phyloP scores from a whole-genome alignment of 129 eudicot species.

The Sambucus nigra region DNA sequence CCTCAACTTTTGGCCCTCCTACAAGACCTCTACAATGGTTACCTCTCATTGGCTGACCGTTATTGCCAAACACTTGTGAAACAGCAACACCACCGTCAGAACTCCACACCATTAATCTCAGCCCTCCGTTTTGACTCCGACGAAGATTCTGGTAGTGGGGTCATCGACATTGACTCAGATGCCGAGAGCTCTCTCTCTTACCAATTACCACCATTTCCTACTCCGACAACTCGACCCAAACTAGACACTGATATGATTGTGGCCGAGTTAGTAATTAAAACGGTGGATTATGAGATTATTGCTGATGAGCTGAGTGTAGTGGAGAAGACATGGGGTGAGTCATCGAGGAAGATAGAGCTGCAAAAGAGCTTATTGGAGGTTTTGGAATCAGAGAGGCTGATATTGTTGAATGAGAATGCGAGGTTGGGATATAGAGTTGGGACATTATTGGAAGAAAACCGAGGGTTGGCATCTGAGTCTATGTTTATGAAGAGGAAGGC shows the following conservation, averaged over 20 bases:
- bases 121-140: not conserved
- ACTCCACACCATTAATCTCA: constrained; percentile 10
- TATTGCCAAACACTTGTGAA: constrained; percentile 52
- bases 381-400: constrained; percentile 73
- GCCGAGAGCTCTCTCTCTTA: constrained; percentile 44
- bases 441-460: constrained; percentile 41
- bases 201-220: constrained; percentile 17
- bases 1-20: constrained; percentile 61
- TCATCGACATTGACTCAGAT: constrained; percentile 13
- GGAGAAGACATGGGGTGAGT: constrained; percentile 31
- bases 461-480: constrained; percentile 47
- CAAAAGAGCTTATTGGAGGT: constrained; percentile 71
- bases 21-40: constrained; percentile 63
- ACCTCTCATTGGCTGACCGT: constrained; percentile 66
- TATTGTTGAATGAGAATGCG: constrained; percentile 51
- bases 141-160: not conserved
- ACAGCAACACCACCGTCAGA: constrained; percentile 21
- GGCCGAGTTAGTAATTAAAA: constrained; percentile 55
- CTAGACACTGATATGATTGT: constrained; percentile 31
- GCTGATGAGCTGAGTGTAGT: constrained; percentile 23
- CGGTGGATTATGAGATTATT: constrained; percentile 44
- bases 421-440: constrained; percentile 25
- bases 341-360: constrained; percentile 52
- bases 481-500: constrained; percentile 76
- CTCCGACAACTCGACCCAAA: not conserved